phyloP scores from a whole-genome alignment of 345 rosid genomes.

The Populus ilicifolia region DNA sequence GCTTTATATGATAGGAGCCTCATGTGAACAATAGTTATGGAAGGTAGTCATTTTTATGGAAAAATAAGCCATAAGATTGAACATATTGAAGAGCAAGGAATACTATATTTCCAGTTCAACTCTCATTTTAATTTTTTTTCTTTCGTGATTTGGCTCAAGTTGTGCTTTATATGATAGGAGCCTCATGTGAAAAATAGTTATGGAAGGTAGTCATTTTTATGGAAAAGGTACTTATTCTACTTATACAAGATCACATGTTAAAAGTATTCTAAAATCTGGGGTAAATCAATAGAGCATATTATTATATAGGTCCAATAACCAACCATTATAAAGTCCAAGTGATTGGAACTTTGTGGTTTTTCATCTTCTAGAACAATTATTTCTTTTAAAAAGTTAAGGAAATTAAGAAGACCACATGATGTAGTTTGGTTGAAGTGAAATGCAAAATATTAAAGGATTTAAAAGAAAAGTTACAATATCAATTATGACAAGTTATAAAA shows the following conservation, averaged over 20 bases:
- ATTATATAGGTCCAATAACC: conserved; percentile 26
- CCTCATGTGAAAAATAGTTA: conserved; percentile 26
- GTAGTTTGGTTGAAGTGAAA: no score
- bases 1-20: conserved; percentile 21
- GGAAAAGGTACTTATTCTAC: conserved; percentile 38
- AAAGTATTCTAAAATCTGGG: conserved; percentile 32
- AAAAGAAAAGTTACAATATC: no score
- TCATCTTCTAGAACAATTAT: conserved; percentile 16
- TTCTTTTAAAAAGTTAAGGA: conserved; percentile 22
- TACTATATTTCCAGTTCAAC: no score
- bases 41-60: conserved; percentile 36
- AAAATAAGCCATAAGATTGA: not conserved
- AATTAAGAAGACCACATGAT: not conserved
- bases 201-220: conserved; percentile 35
- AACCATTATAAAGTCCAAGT: conserved; percentile 32
- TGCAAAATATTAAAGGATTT: no score
- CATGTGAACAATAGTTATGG: conserved; percentile 30
- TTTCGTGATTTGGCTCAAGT: no score
- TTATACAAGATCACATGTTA: conserved; percentile 32
- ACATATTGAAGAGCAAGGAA: no score
- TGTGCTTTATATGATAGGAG: conserved; percentile 17
- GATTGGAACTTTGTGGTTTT: conserved; percentile 45
- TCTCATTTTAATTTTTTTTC: no score
- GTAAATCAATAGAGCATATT: conserved; percentile 29
- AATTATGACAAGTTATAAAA: no score